Evolutionary conservation across 78 protist species (phyloP).

Genomic region (Blattamonas nauphoetae): DNA sequence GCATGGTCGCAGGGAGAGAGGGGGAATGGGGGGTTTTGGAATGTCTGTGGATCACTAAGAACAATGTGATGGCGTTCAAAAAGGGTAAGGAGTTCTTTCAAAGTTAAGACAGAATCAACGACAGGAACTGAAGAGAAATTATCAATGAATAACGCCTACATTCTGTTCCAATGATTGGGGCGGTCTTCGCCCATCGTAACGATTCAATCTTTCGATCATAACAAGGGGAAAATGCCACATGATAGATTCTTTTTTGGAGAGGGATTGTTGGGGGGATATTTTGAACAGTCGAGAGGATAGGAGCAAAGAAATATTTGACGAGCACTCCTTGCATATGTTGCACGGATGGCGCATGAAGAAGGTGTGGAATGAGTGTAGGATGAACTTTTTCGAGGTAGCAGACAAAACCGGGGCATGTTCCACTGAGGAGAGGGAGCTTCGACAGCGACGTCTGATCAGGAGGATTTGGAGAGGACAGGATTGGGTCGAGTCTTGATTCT

Average conservation of each 20-base stretch:
- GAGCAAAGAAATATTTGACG: background rate
- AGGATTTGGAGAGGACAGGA: too few relatives aligned
- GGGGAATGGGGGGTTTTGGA: too few relatives aligned
- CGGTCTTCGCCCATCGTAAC: background rate
- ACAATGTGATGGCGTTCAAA: too few relatives aligned
- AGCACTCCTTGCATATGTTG: background rate
- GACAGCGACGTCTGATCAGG: too few relatives aligned
- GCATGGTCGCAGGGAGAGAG: too few relatives aligned
- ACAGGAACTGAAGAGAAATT: too few relatives aligned
- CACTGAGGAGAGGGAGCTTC: background rate
- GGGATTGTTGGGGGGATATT: background rate
- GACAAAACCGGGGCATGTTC: slow-evolving; percentile 11
- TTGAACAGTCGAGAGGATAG: background rate
- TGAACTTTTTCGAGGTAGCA: slow-evolving; percentile 12
- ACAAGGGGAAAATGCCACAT: background rate
- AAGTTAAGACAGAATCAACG: background rate
- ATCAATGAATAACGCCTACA: too few relatives aligned
- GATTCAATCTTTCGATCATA: slow-evolving; percentile 5
- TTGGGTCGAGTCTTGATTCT: too few relatives aligned
- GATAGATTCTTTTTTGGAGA: background rate
- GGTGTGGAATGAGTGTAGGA: background rate
- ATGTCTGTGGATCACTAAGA: too few relatives aligned
- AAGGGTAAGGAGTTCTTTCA: background rate
- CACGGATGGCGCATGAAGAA: background rate
- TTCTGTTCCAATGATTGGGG: too few relatives aligned